Evolutionary conservation across 2,329 filamentous ascomycete species (phyloP).

Genomic region (Lachnellula hyalina): DNA sequence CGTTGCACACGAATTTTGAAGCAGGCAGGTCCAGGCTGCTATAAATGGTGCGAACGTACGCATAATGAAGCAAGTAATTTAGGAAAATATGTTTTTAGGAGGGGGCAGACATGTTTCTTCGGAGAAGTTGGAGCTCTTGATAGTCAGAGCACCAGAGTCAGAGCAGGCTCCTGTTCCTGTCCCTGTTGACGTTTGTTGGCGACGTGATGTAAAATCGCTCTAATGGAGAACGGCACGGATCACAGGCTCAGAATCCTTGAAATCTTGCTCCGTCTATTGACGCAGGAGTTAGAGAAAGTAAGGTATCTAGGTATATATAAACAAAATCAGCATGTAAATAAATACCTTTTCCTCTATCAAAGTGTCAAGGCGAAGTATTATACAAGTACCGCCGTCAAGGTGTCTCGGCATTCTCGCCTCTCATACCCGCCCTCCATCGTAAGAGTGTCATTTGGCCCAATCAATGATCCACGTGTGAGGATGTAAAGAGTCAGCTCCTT

Average conservation of each 20-base stretch:
- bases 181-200: no score
- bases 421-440: background rate
- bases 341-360: background rate
- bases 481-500: background rate
- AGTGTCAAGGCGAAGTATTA: background rate
- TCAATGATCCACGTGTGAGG: slow-evolving; percentile 13
- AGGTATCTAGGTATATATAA: background rate
- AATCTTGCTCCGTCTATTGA: background rate
- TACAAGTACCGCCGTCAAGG: slow-evolving; percentile 5
- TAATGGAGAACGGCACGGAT: no score
- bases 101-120: slow-evolving; percentile 1
- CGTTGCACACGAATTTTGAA: slow-evolving; percentile 18
- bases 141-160: background rate
- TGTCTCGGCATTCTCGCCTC: slow-evolving; percentile 4
- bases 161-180: background rate
- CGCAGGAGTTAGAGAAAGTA: no score
- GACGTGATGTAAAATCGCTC: no score
- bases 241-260: no score
- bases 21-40: slow-evolving; percentile 22
- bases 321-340: background rate
- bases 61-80: slow-evolving; percentile 20
- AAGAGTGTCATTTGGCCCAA: slow-evolving; percentile 7
- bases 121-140: background rate
- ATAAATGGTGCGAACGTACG: slow-evolving; percentile 15
- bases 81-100: slow-evolving; percentile 8